Conservation (phyloP, 306 rosid species). For the cucumber (Cucumis sativus) region Cucumber_9930_V3 NC_026657.2:13295501-13296000, state of each 20-base stretch:
- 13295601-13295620: constrained; percentile 21
- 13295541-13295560: not conserved
- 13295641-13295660: constrained; percentile 22
- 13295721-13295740: constrained; percentile 23
- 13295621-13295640: constrained; percentile 21
- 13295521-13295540: not conserved
- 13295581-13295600: not conserved
- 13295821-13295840: constrained; percentile 15
- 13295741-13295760: constrained; percentile 18
- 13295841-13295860: constrained; percentile 19
- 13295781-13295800: constrained; percentile 19
- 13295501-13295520: too few species aligned
- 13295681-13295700: constrained; percentile 27
- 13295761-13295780: constrained; percentile 19
- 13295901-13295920: constrained; percentile 30
- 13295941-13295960: constrained; percentile 25
- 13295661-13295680: not conserved
- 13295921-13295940: constrained; percentile 20
- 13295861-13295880: constrained; percentile 14
- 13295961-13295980: not conserved
- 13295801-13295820: constrained; percentile 12
- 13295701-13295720: constrained; percentile 14
- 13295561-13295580: not conserved
- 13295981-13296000: too few species aligned
- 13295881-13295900: constrained; percentile 8